Conservation (phyloP, 73 alveolate genomes). For the Stentor roeselii region DNA sequence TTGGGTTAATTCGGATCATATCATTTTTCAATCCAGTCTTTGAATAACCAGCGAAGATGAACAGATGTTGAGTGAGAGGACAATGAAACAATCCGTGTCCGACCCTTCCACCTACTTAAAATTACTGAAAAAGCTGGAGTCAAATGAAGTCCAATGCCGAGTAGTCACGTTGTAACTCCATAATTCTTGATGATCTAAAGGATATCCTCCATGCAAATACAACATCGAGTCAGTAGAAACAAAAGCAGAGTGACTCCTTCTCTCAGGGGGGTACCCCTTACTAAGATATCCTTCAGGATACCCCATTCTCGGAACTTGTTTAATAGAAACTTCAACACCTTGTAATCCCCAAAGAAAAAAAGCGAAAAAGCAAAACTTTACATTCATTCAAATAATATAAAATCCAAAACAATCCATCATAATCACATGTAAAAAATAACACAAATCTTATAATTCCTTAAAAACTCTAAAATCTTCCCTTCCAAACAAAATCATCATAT, state of each 20-base stretch:
- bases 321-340: neutral
- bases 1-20: too few relatives aligned
- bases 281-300: neutral
- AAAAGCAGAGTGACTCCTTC: neutral
- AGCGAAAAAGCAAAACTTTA: too few relatives aligned
- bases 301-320: neutral
- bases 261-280: neutral
- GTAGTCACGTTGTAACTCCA: neutral
- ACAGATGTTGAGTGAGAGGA: neutral
- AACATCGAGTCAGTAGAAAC: neutral
- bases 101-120: neutral
- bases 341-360: too few relatives aligned
- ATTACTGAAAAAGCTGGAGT: neutral
- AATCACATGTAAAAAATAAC: too few relatives aligned
- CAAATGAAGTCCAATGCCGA: neutral
- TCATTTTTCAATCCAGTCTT: neutral
- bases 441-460: too few relatives aligned
- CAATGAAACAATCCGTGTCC: neutral
- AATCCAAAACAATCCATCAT: too few relatives aligned
- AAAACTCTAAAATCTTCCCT: too few relatives aligned
- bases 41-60: neutral
- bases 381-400: too few relatives aligned
- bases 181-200: neutral
- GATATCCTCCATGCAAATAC: neutral
- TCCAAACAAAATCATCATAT: too few relatives aligned